A percentile compares a stretch with the other conserved stretches of the same genome.
phyloP scores from a whole-genome alignment of 2,329 filamentous ascomycete species.

The Penicillium occitanis region DNA sequence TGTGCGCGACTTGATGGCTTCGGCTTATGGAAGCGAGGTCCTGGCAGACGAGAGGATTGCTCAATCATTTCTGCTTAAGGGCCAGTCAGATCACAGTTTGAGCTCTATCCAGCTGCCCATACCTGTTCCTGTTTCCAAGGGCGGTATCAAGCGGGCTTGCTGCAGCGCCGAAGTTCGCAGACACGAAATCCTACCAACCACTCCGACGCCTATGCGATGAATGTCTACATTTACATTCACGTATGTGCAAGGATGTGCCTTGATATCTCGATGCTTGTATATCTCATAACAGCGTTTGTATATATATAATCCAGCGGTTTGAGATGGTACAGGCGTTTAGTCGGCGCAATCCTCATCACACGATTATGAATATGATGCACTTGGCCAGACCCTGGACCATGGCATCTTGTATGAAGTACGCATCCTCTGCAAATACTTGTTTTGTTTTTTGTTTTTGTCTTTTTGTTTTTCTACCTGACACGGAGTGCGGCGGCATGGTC shows the following conservation, averaged over 20 bases:
- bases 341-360: slow-evolving; percentile 9
- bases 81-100: slow-evolving; percentile 23
- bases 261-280: slow-evolving; percentile 3
- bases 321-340: slow-evolving; percentile 10
- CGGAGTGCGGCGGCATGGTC: slow-evolving; percentile 18
- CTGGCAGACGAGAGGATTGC: slow-evolving; percentile 35
- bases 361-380: slow-evolving; percentile 15
- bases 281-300: slow-evolving; percentile 20
- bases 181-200: not conserved
- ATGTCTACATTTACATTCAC: not conserved
- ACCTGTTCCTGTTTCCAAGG: slow-evolving; percentile 33
- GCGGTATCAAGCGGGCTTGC: slow-evolving; percentile 44
- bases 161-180: slow-evolving; percentile 36
- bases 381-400: not conserved
- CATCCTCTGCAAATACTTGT: slow-evolving; percentile 14
- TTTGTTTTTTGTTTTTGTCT: slow-evolving; percentile 3
- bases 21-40: slow-evolving; percentile 27
- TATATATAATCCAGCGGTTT: slow-evolving; percentile 15
- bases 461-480: slow-evolving; percentile 19
- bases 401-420: slow-evolving; percentile 23
- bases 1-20: slow-evolving; percentile 40
- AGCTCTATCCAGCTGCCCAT: slow-evolving; percentile 27
- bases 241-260: slow-evolving; percentile 4
- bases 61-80: slow-evolving; percentile 34
- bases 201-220: slow-evolving; percentile 12